Evolutionary conservation across 495 filamentous ascomycete genomes (phyloP).

Genomic region (Daldinia vernicosa): DNA sequence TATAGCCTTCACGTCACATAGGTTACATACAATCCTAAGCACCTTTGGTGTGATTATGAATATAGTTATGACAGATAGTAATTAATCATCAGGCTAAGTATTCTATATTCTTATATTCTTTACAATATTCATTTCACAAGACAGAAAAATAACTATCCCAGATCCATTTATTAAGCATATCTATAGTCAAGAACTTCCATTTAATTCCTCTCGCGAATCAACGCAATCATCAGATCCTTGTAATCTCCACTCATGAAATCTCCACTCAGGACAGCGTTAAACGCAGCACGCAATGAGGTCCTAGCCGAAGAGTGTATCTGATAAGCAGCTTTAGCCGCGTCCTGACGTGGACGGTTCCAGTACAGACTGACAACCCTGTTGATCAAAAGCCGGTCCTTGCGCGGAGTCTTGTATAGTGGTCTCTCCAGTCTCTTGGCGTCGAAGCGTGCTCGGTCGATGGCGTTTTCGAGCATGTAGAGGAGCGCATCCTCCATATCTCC

Average conservation of each 20-base stretch:
- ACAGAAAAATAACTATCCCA: too few relatives aligned
- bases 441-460: constrained; percentile 72
- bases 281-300: constrained; percentile 4
- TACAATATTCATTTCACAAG: too few relatives aligned
- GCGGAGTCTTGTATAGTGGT: constrained; percentile 75
- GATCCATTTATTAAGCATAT: too few relatives aligned
- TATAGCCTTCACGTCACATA: background rate
- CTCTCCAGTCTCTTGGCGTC: constrained; percentile 76
- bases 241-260: constrained; percentile 28
- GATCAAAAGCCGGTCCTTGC: constrained; percentile 74
- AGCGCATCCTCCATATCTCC: constrained; percentile 75
- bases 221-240: constrained; percentile 21
- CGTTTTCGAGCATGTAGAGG: constrained; percentile 70
- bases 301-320: constrained; percentile 52
- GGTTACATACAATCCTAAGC: background rate
- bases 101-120: too few relatives aligned
- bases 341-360: constrained; percentile 71
- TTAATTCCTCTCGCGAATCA: constrained; percentile 24
- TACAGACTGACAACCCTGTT: constrained; percentile 69
- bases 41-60: background rate
- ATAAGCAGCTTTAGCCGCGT: constrained; percentile 72
- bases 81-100: too few relatives aligned
- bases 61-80: background rate
- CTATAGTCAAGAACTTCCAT: too few relatives aligned
- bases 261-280: background rate